Evolutionary conservation across 139 green algal genomes (phyloP), one percentile per base, ranked within the genome.

Genomic region (Auxenochlorella protothecoides): DNA sequence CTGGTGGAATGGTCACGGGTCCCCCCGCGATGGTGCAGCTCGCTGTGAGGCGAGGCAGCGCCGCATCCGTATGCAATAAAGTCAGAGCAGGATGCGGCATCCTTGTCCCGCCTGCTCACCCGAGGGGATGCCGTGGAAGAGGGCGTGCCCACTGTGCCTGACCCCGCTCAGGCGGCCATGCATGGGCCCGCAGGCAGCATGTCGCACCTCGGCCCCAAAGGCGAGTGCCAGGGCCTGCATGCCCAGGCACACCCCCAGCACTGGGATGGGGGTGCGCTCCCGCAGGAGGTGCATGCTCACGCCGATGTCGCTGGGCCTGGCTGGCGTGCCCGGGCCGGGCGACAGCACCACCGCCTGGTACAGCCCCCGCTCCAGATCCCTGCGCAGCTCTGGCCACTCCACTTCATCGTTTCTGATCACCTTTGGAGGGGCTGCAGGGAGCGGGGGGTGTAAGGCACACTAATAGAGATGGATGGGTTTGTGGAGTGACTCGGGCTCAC

Each of bases 201-300:
- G 76, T n/a, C 85, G 57, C 16, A 74, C 64, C 27, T 44, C 14
- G 53, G 53, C 74, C 0, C 94, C 95, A 73, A 94, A 75, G 5
- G 81, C 85, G 9, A 81, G 63, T 13, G 84, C 95, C 13, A 99
- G 80, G 3, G 92, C 89, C 70, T 99, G 93, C 72, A 98, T 92
- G 5, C 95, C 95, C 63, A 99, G 80, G 82, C 95, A 99, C 12
- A 99, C 94, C 12, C 95, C 95, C 15, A 99, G 87, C 0, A 97
- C 83, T 5, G 95, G 95, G 3, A 95, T 68, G 59, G 86, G 64
- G 9, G 73, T 88, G 96, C 8, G 97, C 74, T n/a, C 92, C 91
- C 94, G 83, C 70, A 73, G 16, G 13, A 59, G 11, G 15, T n/a
- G 71, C 7, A 56, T 69, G 10, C 5, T 5, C 80, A 57, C 75